Base-by-base conservation (phyloP, 2,329 filamentous ascomycete genomes). In the Tolypocladium cylindrosporum region DNA sequence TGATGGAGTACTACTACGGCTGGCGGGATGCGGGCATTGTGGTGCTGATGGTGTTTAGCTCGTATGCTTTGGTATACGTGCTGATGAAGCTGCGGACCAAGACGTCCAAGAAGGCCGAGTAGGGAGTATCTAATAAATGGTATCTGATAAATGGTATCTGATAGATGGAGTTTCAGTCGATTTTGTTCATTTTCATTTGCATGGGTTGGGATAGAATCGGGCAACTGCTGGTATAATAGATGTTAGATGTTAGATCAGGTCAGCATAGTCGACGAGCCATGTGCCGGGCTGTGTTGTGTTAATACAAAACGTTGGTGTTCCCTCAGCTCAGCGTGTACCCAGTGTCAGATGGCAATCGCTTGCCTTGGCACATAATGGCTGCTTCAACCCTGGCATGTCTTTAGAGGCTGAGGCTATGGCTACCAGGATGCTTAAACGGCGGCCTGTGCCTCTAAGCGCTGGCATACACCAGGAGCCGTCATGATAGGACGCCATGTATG, bases 21-120 rank as follows among this genome's bases (percentile, higher is more conserved):
- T 90, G 87, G 87, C 77, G 87, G 54, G 77, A 89, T 68, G 82
- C 82, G 0, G 86, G 66, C 0, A 83, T 88, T 54, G 77, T 80
- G 3, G 79, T 79, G 1, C 71, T 83, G 6, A 86, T 86, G 62
- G 79, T 74, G 1, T 59, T 82, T 43, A 79, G 76, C 57, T 80
- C 77, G 1, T 87, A 87, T 56, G 67, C 66, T 0, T 51, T 78
- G 55, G 77, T 79, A 8, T 77, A 74, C 58, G 58, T 64, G 2
- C 65, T 79, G 56, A 79, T 79, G 77, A 79, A 78, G 69, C 68
- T 79, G 48, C 67, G 77, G 27, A 79, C 75, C 24, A 79, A 78
- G 71, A 71, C 72, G 9, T 76, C 75, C 1, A 79, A 79, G 70
- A 77, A 73, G 67, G 75, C 75, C 0, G 71, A 76, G 65, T 74